Conservation (phyloP, 1,139 yeast species). For the Kodamaea sp. region DNA sequence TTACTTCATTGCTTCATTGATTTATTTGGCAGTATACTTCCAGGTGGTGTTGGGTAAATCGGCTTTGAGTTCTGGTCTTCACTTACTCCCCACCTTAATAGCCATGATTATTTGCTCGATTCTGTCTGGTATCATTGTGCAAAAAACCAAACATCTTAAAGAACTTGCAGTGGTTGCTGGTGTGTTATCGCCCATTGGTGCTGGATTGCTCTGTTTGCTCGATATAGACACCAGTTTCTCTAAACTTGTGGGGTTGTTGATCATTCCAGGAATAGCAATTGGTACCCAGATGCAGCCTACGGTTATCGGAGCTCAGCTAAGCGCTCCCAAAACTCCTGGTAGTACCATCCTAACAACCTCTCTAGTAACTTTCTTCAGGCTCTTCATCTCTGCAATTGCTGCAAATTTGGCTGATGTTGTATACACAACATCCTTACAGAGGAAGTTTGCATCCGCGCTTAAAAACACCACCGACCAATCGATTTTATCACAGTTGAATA, state of each 20-base stretch:
- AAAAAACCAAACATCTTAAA: conserved; percentile 33
- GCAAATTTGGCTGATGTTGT: conserved; percentile 37
- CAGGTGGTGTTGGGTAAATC: conserved; percentile 34
- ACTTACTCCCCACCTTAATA: conserved; percentile 39
- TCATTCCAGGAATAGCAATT: conserved; percentile 30
- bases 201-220: conserved; percentile 34
- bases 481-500: too few species aligned
- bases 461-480: too few species aligned
- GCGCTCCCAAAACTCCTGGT: conserved; percentile 41
- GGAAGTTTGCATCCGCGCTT: too few species aligned
- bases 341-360: conserved; percentile 39
- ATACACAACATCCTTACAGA: conserved; percentile 35
- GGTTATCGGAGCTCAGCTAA: conserved; percentile 31
- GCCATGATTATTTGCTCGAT: conserved; percentile 34
- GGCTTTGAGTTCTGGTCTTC: conserved; percentile 42
- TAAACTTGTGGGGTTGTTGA: conserved; percentile 35
- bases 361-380: conserved; percentile 31
- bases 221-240: conserved; percentile 30
- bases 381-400: conserved; percentile 34
- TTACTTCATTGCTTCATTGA: conserved; percentile 10
- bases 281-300: conserved; percentile 35
- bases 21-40: conserved; percentile 31
- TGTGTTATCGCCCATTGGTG: conserved; percentile 32
- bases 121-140: conserved; percentile 30
- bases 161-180: conserved; percentile 30